Conservation (phyloP, 176 grass and related monocot species). For the Phyllostachys edulis region DNA sequence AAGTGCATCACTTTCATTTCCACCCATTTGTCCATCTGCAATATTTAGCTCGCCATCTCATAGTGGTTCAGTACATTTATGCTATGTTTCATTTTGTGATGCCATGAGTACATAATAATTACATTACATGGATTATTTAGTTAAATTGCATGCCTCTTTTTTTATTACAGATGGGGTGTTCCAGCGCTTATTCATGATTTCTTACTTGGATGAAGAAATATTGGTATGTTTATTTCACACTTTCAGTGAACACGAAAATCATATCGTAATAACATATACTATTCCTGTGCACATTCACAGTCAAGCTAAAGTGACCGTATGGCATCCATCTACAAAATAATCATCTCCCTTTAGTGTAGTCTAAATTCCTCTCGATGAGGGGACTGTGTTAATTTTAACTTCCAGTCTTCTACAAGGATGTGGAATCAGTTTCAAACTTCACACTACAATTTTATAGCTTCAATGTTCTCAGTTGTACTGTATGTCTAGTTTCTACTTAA, state of each 20-base stretch:
- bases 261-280: background rate
- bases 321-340: background rate
- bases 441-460: background rate
- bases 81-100: background rate
- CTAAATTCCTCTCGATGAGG: background rate
- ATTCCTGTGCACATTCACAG: background rate
- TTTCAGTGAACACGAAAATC: background rate
- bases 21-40: background rate
- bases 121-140: background rate
- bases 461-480: background rate
- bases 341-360: background rate
- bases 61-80: background rate
- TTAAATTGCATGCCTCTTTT: conserved; percentile 1
- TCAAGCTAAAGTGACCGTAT: background rate
- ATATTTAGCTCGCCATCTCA: background rate
- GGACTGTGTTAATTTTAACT: background rate
- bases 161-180: conserved; percentile 57
- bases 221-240: conserved; percentile 58
- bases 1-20: background rate
- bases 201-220: conserved; percentile 99
- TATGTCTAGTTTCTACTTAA: background rate
- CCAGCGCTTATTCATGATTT: conserved; percentile 93
- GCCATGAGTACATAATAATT: background rate
- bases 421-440: background rate
- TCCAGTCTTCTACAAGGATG: background rate